Evolutionary conservation across 129 eudicot species (phyloP), one percentile per base, ranked within the genome.

Genomic region (Saposhnikovia divaricata): DNA sequence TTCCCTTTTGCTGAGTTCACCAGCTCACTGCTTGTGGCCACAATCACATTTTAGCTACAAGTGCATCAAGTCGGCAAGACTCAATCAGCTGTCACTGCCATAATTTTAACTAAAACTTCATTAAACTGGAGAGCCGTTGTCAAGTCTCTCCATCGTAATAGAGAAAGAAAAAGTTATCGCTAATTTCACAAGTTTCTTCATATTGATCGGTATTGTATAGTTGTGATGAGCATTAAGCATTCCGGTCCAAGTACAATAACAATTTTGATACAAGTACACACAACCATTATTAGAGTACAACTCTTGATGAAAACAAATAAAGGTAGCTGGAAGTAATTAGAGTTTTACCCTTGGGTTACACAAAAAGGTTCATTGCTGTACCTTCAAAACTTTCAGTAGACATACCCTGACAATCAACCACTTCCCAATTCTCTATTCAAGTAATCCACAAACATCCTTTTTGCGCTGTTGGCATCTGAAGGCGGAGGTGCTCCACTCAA

Each of bases 401-500:
- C 80, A 47, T 43, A 50, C 66, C 28, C 28, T 57, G 66, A 8
- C 66, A 81, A 70, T 87, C 83, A 91, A 80, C 87, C 79, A 50
- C 83, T 87, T 84, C 93, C 97, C 42, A 90, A 65, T 83, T 95
- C 99, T 82, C 99, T 89, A 83, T 89, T 92, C 85, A 95, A 85
- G 85, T 95, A 95, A 84, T 95, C 99, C 15, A 89, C 90, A 82
- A 95, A 95, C 99, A 95, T 95, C 81, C 97, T 86, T 85, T 92
- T 95, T 59, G 96, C 96, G 83, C 97, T 95, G 23, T 89, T 91
- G 78, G 96, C 92, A 88, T 95, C 97, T 5, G 90, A 84, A 63
- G 99, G 97, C 2, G 99, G 99, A 47, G 96, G 93, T 31, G 91
- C 96, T 63, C 97, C 99, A 69, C 96, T 95, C 78, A 95, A 88